A percentile compares a stretch with the other conserved stretches of the same genome.
phyloP scores from a whole-genome alignment of 106 monocot species.

The Phalaenopsis aphrodite region DNA sequence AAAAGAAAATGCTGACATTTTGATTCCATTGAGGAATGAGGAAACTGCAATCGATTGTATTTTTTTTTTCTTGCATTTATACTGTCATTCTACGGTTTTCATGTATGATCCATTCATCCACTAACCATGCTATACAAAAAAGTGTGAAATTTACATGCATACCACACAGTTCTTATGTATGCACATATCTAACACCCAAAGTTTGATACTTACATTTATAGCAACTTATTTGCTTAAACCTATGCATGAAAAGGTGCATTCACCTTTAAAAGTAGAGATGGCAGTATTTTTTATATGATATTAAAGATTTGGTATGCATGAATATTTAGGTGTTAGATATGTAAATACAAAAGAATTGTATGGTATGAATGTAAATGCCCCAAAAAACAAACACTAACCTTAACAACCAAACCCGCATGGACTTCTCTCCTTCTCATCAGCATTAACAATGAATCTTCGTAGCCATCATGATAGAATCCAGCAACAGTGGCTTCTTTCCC shows the following conservation, averaged over 20 bases:
- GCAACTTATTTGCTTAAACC: too few relatives aligned
- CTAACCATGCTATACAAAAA: neutral
- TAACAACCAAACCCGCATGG: slow-evolving; percentile 88
- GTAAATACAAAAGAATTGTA: too few relatives aligned
- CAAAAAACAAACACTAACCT: slow-evolving; percentile 28
- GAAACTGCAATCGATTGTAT: neutral
- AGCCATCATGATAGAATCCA: slow-evolving; percentile 91
- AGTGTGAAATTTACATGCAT: too few relatives aligned
- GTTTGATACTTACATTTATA: too few relatives aligned
- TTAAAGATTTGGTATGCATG: too few relatives aligned
- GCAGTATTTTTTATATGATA: too few relatives aligned
- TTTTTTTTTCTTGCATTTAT: neutral
- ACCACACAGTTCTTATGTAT: too few relatives aligned
- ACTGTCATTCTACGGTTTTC: neutral
- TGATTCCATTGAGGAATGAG: neutral
- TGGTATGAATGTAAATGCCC: too few relatives aligned
- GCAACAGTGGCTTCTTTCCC: slow-evolving; percentile 85
- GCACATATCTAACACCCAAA: too few relatives aligned
- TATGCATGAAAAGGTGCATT: too few relatives aligned
- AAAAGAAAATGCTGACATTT: neutral
- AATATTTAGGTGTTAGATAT: too few relatives aligned
- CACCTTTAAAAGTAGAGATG: too few relatives aligned
- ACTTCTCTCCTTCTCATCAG: slow-evolving; percentile 95
- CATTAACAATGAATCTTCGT: slow-evolving; percentile 92
- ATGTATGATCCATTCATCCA: neutral